Conservation (phyloP, 2,329 filamentous ascomycete genomes). For the Apiospora sp. region DNA sequence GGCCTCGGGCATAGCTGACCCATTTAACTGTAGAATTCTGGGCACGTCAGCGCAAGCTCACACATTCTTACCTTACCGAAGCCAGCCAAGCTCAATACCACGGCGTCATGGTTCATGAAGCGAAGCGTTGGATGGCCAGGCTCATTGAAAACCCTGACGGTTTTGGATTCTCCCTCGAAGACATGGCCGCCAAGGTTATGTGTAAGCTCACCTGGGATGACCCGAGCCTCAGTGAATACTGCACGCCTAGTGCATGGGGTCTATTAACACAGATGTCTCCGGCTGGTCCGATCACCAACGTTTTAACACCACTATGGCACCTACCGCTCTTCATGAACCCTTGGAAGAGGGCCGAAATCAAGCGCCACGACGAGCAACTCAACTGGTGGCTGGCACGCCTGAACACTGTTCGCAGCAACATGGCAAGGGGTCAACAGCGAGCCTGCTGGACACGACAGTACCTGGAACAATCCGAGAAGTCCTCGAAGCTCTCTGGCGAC, state of each 20-base stretch:
- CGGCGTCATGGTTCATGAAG: slow-evolving; percentile 58
- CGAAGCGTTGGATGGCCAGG: slow-evolving; percentile 59
- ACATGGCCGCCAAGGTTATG: slow-evolving; percentile 67
- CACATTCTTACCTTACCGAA: slow-evolving; percentile 57
- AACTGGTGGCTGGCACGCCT: slow-evolving; percentile 61
- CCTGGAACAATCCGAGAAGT: slow-evolving; percentile 45
- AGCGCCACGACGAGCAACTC: slow-evolving; percentile 61
- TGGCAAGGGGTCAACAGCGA: slow-evolving; percentile 49
- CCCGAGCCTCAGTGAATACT: slow-evolving; percentile 53
- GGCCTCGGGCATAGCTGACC: not conserved
- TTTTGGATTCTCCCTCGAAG: slow-evolving; percentile 59
- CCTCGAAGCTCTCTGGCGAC: slow-evolving; percentile 41
- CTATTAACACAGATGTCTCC: slow-evolving; percentile 65
- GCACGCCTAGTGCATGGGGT: slow-evolving; percentile 62
- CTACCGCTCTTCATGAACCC: slow-evolving; percentile 58
- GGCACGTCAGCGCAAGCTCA: slow-evolving; percentile 61
- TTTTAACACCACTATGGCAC: slow-evolving; percentile 62
- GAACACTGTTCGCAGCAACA: slow-evolving; percentile 46
- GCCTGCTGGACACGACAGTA: slow-evolving; percentile 52
- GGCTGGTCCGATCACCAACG: slow-evolving; percentile 64
- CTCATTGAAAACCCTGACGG: slow-evolving; percentile 58
- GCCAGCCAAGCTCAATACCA: slow-evolving; percentile 44
- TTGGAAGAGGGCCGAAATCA: slow-evolving; percentile 60
- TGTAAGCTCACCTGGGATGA: slow-evolving; percentile 62
- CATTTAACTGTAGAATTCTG: slow-evolving; percentile 53